These are phyloP conservation scores for Ramaria sp. DNA, from an alignment of 768 basidiomycete genomes.

Conservation along the genomic window DNA sequence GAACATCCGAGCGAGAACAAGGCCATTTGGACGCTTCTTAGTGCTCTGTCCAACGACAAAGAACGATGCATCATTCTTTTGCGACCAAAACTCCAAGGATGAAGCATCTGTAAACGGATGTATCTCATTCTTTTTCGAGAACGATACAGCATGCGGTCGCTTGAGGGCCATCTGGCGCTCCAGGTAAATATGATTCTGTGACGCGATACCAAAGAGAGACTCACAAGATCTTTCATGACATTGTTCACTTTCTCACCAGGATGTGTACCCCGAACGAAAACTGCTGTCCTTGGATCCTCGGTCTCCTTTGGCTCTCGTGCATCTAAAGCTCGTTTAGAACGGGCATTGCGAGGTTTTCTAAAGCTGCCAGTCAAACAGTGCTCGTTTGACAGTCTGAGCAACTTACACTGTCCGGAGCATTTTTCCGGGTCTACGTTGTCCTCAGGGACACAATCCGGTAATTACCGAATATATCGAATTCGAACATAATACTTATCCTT, in stretches of 20 bases:
- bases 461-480: no score
- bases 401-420: slow-evolving; percentile 9
- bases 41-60: slow-evolving; percentile 86
- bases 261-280: slow-evolving; percentile 86
- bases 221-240: slow-evolving; percentile 84
- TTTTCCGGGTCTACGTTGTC: neutral
- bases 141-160: slow-evolving; percentile 81
- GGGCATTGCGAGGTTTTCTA: slow-evolving; percentile 92
- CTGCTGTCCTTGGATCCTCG: slow-evolving; percentile 75
- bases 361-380: neutral
- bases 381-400: neutral
- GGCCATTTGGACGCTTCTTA: slow-evolving; percentile 86
- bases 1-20: slow-evolving; percentile 81
- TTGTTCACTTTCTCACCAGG: slow-evolving; percentile 69
- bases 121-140: slow-evolving; percentile 87
- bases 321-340: slow-evolving; percentile 82
- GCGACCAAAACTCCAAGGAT: slow-evolving; percentile 86
- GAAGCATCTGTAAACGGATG: slow-evolving; percentile 81
- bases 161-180: slow-evolving; percentile 78
- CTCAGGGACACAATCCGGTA: neutral
- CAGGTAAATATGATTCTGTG: neutral
- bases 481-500: no score
- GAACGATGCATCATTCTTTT: slow-evolving; percentile 89
- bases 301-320: slow-evolving; percentile 83
- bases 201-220: slow-evolving; percentile 18